Conservation (phyloP, 495 filamentous ascomycete species). For the Hypoxylon crocopeplum region DNA sequence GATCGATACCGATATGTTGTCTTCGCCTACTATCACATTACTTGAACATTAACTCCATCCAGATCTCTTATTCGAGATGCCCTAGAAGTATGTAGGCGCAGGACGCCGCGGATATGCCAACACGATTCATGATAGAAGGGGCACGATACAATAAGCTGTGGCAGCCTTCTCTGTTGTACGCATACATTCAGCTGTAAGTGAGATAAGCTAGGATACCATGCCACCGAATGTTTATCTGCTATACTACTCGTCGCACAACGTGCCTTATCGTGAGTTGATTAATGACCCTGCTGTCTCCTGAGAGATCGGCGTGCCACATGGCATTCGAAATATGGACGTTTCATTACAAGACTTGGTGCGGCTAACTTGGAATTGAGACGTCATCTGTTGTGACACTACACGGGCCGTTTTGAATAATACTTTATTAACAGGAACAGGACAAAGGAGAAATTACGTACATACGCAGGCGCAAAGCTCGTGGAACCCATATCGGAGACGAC, state of each 20-base stretch:
- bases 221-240: background rate
- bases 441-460: too few relatives aligned
- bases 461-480: background rate
- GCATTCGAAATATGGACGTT: constrained; percentile 4
- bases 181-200: background rate
- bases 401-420: background rate
- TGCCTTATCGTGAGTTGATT: background rate
- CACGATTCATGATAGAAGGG: too few relatives aligned
- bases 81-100: too few relatives aligned
- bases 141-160: too few relatives aligned
- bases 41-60: too few relatives aligned
- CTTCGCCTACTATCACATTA: too few relatives aligned
- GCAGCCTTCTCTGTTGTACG: background rate
- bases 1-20: too few relatives aligned
- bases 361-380: background rate
- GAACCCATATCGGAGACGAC: constrained; percentile 14
- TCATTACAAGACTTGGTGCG: constrained; percentile 2
- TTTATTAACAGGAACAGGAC: background rate
- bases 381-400: constrained; percentile 1
- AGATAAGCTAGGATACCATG: background rate
- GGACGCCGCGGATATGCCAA: too few relatives aligned
- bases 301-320: constrained; percentile 5
- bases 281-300: background rate
- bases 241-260: constrained; percentile 5
- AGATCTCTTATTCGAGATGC: too few relatives aligned